Conservation (phyloP, 1,139 yeast genomes). For the Geotrichum restrictum region DNA sequence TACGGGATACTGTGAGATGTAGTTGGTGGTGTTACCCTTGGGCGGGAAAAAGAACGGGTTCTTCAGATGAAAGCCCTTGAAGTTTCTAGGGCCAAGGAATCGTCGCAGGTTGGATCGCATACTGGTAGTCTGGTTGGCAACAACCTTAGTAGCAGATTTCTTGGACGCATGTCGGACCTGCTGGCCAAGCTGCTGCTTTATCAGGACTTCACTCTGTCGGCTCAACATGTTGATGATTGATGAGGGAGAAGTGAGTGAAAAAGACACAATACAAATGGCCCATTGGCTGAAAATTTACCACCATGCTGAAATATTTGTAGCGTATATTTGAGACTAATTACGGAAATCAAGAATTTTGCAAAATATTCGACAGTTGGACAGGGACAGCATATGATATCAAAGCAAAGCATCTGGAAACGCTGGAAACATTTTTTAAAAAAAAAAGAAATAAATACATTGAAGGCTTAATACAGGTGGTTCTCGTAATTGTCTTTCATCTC, state of each 20-base stretch:
- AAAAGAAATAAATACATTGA: conserved; percentile 3
- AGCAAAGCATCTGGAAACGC: too few relatives aligned
- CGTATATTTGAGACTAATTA: background rate
- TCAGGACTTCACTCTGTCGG: conserved; percentile 8
- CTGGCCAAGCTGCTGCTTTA: conserved; percentile 8
- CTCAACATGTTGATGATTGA: conserved; percentile 3
- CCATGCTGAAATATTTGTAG: background rate
- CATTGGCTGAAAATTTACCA: conserved; percentile 8
- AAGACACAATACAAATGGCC: background rate
- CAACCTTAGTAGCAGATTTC: conserved; percentile 14
- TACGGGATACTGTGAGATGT: conserved; percentile 55
- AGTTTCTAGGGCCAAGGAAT: conserved; percentile 78
- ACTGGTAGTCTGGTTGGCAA: conserved; percentile 27
- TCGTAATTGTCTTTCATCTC: conserved; percentile 13
- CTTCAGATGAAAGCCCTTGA: conserved; percentile 73
- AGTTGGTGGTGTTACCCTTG: conserved; percentile 68
- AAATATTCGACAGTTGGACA: background rate
- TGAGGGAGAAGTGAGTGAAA: conserved; percentile 4
- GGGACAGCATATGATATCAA: too few relatives aligned
- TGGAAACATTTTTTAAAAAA: too few relatives aligned
- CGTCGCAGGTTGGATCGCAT: conserved; percentile 43
- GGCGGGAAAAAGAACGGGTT: conserved; percentile 77
- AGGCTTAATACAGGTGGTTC: conserved; percentile 15
- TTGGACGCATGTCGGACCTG: conserved; percentile 22
- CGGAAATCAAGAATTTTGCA: background rate